Evolutionary conservation across 2,329 filamentous ascomycete genomes (phyloP).

Genomic region (Davidsoniella neocaledoniae): DNA sequence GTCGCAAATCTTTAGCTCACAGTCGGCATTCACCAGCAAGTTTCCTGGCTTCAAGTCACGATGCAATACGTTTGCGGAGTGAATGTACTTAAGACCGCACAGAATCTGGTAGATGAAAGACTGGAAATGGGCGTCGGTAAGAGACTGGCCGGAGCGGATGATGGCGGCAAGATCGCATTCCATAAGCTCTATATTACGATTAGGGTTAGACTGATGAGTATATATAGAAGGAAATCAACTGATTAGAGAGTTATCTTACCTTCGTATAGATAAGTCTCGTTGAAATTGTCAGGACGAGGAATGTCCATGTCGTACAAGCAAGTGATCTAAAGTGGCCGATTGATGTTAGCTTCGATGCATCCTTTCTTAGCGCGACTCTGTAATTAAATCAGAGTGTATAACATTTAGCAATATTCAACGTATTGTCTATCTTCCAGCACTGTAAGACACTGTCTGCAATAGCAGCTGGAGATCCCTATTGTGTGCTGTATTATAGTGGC

Average conservation of each 20-base stretch:
- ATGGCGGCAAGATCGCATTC: conserved; percentile 97
- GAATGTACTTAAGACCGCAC: conserved; percentile 96
- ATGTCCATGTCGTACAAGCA: conserved; percentile 99
- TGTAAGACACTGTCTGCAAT: too few relatives aligned
- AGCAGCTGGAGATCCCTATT: too few relatives aligned
- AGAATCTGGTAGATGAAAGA: conserved; percentile 99
- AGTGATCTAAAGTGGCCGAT: conserved; percentile 52
- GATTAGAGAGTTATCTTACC: conserved; percentile 37
- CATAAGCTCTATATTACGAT: conserved; percentile 62
- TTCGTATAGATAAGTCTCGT: conserved; percentile 97
- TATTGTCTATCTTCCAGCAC: too few relatives aligned
- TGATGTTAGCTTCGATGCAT: neutral
- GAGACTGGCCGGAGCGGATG: conserved; percentile 87
- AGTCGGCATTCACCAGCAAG: conserved; percentile 93
- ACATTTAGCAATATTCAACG: too few relatives aligned
- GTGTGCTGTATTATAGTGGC: too few relatives aligned
- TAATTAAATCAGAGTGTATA: too few relatives aligned
- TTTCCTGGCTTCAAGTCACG: conserved; percentile 96
- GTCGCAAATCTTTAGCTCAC: conserved; percentile 98
- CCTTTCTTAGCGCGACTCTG: too few relatives aligned
- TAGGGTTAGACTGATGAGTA: neutral
- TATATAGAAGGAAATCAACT: neutral
- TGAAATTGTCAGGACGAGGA: conserved; percentile 91
- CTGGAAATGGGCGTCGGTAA: conserved; percentile 98
- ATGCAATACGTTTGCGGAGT: conserved; percentile 94